Base-by-base conservation (phyloP, 2,329 filamentous ascomycete species). In the Fusarium sp. region DNA sequence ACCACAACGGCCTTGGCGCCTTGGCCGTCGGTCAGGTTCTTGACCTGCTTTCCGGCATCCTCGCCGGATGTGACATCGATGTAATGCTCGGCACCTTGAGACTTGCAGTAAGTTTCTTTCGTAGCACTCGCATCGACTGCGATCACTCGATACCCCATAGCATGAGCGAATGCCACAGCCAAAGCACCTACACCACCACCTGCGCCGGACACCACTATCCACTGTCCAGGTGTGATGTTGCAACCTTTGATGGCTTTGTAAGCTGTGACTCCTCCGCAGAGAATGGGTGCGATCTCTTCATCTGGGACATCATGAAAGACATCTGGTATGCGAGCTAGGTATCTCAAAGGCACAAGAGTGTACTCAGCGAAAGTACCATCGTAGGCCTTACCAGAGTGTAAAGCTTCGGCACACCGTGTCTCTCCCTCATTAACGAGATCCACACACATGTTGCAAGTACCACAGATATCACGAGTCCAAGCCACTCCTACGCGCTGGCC, bases 181-280 rank as follows among this genome's bases (percentile, higher is more conserved):
- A 83, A 61, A 13, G 76, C 75, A 2, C 80, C 81, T 2, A 82
- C 78, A 2, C 81, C 81, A 5, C 80, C 80, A 1, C 77, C 80
- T 0, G 74, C 81, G 2, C 81, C 81, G 0, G 76, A 74, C 3
- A 83, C 71, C 3, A 75, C 78, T 1, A 82, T 56, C 74, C 75
- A 80, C 54, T 79, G 75, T 1, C 80, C 79, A 0, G 78, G 77
- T 1, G 66, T 71, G 15, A 76, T 57, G 9, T 62, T 71, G 50
- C 75, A 77, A 6, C 65, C 65, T 67, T 81, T 81, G 54, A 82
- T 65, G 0, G 79, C 80, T 62, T 80, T 80, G 60, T 82, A 83
- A 3, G 80, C 81, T 2, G 81, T 83, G 0, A 82, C 79, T 1
- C 82, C 82, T 6, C 77, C 80, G 54, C 81, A 83, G 16, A 83